Evolutionary conservation across 192 early-diverging fungal genomes (phyloP), one percentile per base, ranked within the genome.

Genomic region (Coemansia sp.): DNA sequence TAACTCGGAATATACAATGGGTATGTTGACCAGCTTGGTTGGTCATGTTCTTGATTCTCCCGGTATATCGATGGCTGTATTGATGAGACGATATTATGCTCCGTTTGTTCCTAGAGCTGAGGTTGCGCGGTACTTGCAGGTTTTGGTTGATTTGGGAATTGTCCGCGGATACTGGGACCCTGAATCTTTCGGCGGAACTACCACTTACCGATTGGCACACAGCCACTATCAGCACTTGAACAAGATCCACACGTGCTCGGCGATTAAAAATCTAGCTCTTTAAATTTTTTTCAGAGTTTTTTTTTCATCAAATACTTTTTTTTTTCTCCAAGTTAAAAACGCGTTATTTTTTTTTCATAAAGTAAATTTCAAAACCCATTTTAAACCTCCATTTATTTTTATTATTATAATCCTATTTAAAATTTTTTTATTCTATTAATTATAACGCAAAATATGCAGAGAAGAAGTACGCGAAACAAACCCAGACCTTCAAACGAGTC

Each of bases 61-160:
- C 14, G 69, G 77, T 1, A 72, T 80, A 22, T 68, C 77, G 16
- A 68, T 68, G 57, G 29, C 60, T 42, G 48, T 61, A 29, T 59
- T 80, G 38, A 58, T 75, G 63, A 69, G 77, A 5, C 61, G 77
- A 12, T 58, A 63, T 57, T 80, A 50, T 72, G 72, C 77, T 20
- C 77, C 77, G 18, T 40, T 36, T 58, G 52, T 80, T 5, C 34
- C 72, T 8, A 71, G 62, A 50, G 60, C 32, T 0, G 77, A 80
- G 66, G 48, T 80, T 7, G 28, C 63, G 50, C 54, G 56, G 6
- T 75, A 75, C 36, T 50, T 80, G 58, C 48, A 63, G 14, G 32
- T 36, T 38, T 56, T 80, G 56, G 52, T 61, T 22, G 59, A 50
- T 32, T 31, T 75, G 63, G 69, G 63, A 3, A 32, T 75, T 30